A percentile compares a stretch with the other conserved stretches of the same genome.
These are phyloP conservation scores for Sphagnum fallax DNA, from an alignment of 228 moss, liverwort and hornwort species.

Conservation along the genomic window DNA sequence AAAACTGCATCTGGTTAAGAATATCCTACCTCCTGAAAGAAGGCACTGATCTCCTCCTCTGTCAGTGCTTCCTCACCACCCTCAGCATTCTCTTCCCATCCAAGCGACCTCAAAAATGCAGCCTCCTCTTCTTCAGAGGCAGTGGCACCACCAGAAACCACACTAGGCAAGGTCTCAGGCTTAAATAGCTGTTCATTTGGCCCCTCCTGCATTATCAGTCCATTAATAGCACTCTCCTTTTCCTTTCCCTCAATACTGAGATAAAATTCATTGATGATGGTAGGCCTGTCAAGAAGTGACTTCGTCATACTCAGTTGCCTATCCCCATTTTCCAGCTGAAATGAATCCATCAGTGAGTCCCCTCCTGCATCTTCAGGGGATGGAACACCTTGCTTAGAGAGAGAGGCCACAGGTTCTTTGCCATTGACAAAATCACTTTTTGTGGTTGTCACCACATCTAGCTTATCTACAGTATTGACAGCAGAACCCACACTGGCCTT, in stretches of 20 bases:
- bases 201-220: conserved; percentile 33
- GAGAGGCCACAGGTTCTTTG: conserved; percentile 26
- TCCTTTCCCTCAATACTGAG: conserved; percentile 12
- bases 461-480: conserved; percentile 61
- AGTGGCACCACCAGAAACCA: conserved; percentile 25
- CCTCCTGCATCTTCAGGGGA: conserved; percentile 35
- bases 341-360: conserved; percentile 19
- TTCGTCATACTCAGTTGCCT: conserved; percentile 19
- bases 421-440: conserved; percentile 45
- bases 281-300: conserved; percentile 9
- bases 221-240: conserved; percentile 40
- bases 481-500: conserved; percentile 69
- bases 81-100: conserved; percentile 87
- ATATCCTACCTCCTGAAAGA: conserved; percentile 44
- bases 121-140: conserved; percentile 80
- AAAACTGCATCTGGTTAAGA: conserved; percentile 2
- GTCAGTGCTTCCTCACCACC: conserved; percentile 77
- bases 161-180: conserved; percentile 13
- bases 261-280: conserved; percentile 17
- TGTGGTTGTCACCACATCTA: conserved; percentile 42
- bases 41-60: conserved; percentile 95
- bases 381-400: conserved; percentile 36
- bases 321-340: conserved; percentile 48
- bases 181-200: conserved; percentile 28
- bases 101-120: conserved; percentile 94